Conservation (phyloP, 2,329 filamentous ascomycete genomes). For the Colletotrichum gigasporum region DNA sequence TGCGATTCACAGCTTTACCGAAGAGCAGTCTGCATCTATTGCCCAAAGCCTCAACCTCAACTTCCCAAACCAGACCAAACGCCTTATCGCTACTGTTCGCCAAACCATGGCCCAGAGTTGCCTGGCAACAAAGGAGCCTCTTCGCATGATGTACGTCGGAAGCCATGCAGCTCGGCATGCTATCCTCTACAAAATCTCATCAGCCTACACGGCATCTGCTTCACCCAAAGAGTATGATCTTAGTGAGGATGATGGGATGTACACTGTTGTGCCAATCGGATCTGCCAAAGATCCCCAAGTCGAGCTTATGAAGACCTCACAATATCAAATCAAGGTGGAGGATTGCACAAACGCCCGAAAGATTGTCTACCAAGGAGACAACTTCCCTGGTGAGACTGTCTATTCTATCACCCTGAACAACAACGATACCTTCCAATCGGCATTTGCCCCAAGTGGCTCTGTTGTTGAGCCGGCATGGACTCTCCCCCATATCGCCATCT, state of each 20-base stretch:
- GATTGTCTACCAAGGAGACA: conserved; percentile 36
- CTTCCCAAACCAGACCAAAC: conserved; percentile 44
- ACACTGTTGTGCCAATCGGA: conserved; percentile 61
- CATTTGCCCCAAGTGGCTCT: conserved; percentile 46
- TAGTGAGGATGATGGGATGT: conserved; percentile 48
- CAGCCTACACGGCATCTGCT: conserved; percentile 54
- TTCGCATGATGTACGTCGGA: conserved; percentile 60
- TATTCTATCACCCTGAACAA: conserved; percentile 52
- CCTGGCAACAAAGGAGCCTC: conserved; percentile 54
- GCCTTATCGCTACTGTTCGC: conserved; percentile 52
- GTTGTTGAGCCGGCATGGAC: conserved; percentile 54
- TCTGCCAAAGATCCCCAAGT: conserved; percentile 56
- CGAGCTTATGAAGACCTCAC: conserved; percentile 61
- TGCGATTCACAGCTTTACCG: conserved; percentile 53
- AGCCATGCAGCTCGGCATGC: conserved; percentile 49
- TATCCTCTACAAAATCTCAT: conserved; percentile 58
- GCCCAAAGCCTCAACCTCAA: conserved; percentile 42
- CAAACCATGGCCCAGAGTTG: conserved; percentile 59
- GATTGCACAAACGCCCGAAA: conserved; percentile 53
- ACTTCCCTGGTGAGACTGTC: conserved; percentile 39
- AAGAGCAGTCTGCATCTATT: conserved; percentile 49
- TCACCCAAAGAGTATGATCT: conserved; percentile 31
- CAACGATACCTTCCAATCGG: conserved; percentile 47
- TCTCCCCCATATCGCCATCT: conserved; percentile 59
- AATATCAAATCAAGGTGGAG: conserved; percentile 61